phyloP scores from a whole-genome alignment of 2,329 filamentous ascomycete species.

The Calonectria leucothoes region DNA sequence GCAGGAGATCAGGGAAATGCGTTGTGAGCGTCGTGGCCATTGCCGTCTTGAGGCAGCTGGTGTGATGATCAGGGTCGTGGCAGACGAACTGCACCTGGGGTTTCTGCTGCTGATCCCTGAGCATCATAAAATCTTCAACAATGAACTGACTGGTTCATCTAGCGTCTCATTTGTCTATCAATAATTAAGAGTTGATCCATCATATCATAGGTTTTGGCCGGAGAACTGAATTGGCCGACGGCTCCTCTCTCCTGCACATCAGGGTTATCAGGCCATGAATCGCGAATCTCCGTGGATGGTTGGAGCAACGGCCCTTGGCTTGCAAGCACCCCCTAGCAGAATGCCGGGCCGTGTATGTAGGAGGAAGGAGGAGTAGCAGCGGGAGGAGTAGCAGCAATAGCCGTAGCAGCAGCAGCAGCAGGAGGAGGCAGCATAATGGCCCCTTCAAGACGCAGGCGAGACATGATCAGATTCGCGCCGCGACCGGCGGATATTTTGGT shows the following conservation, averaged over 20 bases:
- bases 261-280: conserved; percentile 16
- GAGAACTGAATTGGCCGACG: not conserved
- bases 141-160: not conserved
- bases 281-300: not conserved
- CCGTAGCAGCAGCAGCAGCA: too few relatives aligned
- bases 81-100: not conserved
- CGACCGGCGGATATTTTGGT: not conserved
- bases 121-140: not conserved
- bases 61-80: conserved; percentile 18
- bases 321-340: not conserved
- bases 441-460: not conserved
- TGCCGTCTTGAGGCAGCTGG: conserved; percentile 2
- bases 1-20: conserved; percentile 9
- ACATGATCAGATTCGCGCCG: not conserved
- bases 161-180: not conserved
- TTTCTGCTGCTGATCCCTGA: not conserved
- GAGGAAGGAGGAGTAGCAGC: not conserved
- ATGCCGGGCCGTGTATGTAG: not conserved
- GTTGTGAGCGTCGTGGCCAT: not conserved
- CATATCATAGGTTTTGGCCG: not conserved
- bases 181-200: not conserved
- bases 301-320: not conserved
- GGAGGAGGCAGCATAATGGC: not conserved
- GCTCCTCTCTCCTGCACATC: not conserved
- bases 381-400: too few relatives aligned